phyloP scores from a whole-genome alignment of 768 basidiomycete species.

The Boletus pseudo-olivaceus region DNA sequence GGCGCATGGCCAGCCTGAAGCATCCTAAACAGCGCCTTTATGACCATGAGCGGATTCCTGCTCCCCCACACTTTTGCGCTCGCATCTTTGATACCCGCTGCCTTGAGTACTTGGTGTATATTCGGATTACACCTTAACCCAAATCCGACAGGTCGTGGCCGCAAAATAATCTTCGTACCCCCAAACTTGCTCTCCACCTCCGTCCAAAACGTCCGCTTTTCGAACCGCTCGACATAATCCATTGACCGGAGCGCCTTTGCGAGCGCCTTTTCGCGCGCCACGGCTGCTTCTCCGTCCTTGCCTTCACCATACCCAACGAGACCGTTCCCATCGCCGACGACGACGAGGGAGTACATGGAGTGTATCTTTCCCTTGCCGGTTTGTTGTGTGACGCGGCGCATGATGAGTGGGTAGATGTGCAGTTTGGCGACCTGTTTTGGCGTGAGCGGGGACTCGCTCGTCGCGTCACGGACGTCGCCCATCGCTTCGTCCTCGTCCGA shows the following conservation, averaged over 20 bases:
- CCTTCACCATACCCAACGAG: slow-evolving; percentile 81
- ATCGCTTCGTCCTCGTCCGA: slow-evolving; percentile 20
- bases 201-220: slow-evolving; percentile 92
- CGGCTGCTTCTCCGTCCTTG: slow-evolving; percentile 57
- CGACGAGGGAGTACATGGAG: slow-evolving; percentile 55
- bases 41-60: slow-evolving; percentile 68
- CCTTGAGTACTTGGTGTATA: slow-evolving; percentile 85
- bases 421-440: slow-evolving; percentile 30
- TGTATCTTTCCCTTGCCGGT: slow-evolving; percentile 91
- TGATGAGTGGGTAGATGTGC: slow-evolving; percentile 40
- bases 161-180: slow-evolving; percentile 72
- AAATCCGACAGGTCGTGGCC: slow-evolving; percentile 86
- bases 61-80: slow-evolving; percentile 96
- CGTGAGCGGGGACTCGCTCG: slow-evolving; percentile 16
- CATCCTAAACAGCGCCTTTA: slow-evolving; percentile 81
- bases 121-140: slow-evolving; percentile 87
- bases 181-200: slow-evolving; percentile 85
- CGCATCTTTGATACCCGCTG: slow-evolving; percentile 92
- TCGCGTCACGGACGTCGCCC: slow-evolving; percentile 13
- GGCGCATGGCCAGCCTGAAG: slow-evolving; percentile 84
- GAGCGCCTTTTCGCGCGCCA: slow-evolving; percentile 57
- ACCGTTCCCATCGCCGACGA: slow-evolving; percentile 81
- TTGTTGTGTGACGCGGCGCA: slow-evolving; percentile 74
- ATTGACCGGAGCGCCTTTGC: slow-evolving; percentile 76
- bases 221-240: slow-evolving; percentile 94